Conservation (phyloP, 306 rosid species). For the Cajanus cajan region DNA sequence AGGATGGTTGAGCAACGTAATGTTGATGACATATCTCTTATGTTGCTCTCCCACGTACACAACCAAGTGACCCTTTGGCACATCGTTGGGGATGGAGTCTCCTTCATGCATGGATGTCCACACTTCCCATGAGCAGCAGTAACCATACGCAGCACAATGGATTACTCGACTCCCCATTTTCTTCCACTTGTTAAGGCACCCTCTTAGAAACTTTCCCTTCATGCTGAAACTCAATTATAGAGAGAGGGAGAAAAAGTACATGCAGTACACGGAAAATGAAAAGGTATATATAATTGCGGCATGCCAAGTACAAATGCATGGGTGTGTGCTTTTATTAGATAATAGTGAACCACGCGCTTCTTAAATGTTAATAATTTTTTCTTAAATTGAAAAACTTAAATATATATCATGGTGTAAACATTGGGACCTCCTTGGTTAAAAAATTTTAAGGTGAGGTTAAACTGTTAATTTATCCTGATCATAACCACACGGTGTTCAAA, state of each 20-base stretch:
- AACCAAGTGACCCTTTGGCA: conserved; percentile 94
- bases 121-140: conserved; percentile 51
- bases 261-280: conserved; percentile 39
- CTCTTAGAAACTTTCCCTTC: conserved; percentile 48
- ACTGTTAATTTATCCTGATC: no score
- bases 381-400: no score
- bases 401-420: no score
- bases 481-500: no score
- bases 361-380: no score
- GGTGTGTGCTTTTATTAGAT: no score
- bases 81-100: conserved; percentile 71
- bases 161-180: conserved; percentile 49
- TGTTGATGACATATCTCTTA: conserved; percentile 80
- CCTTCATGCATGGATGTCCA: conserved; percentile 47
- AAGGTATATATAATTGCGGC: conserved; percentile 57
- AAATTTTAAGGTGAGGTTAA: no score
- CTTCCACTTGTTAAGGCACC: conserved; percentile 67
- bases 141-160: conserved; percentile 50
- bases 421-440: no score
- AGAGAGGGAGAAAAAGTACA: conserved; percentile 31
- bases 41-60: conserved; percentile 77
- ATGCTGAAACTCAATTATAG: neutral
- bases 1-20: conserved; percentile 71
- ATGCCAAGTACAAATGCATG: conserved; percentile 31
- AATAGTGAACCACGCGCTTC: no score